A percentile compares a stretch with the other conserved stretches of the same genome.
phyloP scores from a whole-genome alignment of 805 yeast genomes.

The Ogataea nakhonphanomensis region DNA sequence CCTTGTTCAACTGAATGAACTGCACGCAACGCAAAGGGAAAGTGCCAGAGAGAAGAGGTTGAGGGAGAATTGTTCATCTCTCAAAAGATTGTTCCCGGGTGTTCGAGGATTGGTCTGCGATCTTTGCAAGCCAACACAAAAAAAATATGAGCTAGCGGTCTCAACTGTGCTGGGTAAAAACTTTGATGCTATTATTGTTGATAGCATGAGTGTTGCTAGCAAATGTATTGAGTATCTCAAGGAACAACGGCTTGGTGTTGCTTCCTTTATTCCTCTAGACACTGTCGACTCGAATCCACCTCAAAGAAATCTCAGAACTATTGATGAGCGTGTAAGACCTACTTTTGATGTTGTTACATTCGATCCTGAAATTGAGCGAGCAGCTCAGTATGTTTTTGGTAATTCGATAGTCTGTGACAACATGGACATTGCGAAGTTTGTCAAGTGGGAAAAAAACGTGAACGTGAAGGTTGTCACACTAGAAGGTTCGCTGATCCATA shows the following conservation, averaged over 20 bases:
- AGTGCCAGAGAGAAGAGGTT: constrained; percentile 63
- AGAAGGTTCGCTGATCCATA: constrained; percentile 81
- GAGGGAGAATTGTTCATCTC: constrained; percentile 66
- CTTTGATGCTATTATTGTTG: constrained; percentile 83
- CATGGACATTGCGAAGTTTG: constrained; percentile 60
- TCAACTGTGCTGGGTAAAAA: constrained; percentile 74
- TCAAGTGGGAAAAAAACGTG: constrained; percentile 63
- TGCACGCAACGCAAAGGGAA: constrained; percentile 75
- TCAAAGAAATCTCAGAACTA: constrained; percentile 50
- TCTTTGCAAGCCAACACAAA: constrained; percentile 71
- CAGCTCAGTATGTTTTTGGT: constrained; percentile 77
- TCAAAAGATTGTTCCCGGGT: constrained; percentile 77
- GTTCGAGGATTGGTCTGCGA: constrained; percentile 81
- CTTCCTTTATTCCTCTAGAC: constrained; percentile 86
- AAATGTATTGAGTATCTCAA: constrained; percentile 75
- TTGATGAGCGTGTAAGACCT: constrained; percentile 58
- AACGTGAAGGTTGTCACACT: constrained; percentile 70
- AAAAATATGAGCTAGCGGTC: constrained; percentile 69
- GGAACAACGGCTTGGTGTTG: constrained; percentile 80
- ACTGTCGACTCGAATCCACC: constrained; percentile 59
- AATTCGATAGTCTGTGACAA: constrained; percentile 75
- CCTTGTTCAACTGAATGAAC: constrained; percentile 60
- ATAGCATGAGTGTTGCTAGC: constrained; percentile 66
- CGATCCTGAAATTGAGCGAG: constrained; percentile 66
- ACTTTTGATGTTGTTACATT: constrained; percentile 69